Conservation (phyloP, 2,329 filamentous ascomycete species). For the Huntiella abstrusa region DNA sequence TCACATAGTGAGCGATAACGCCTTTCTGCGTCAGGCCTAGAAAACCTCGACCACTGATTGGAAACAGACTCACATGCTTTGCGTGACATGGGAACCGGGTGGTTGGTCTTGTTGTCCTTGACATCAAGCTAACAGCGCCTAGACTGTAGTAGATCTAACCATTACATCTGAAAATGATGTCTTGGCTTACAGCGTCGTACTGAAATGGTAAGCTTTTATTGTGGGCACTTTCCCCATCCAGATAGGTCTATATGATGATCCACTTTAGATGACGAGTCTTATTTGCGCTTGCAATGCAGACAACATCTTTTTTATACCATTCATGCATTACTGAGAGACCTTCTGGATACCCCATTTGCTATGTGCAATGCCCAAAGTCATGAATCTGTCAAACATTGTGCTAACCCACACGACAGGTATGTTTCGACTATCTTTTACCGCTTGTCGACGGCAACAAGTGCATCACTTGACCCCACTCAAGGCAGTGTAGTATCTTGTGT, state of each 20-base stretch:
- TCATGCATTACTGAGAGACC: constrained; percentile 43
- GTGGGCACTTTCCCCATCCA: neutral
- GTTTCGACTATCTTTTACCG: neutral
- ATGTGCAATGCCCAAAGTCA: constrained; percentile 9
- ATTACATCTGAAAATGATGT: neutral
- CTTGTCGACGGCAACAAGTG: neutral
- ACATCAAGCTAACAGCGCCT: too few species aligned
- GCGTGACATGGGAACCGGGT: neutral
- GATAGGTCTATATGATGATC: constrained; percentile 19
- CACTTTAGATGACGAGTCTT: constrained; percentile 59
- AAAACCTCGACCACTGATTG: constrained; percentile 98
- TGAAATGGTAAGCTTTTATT: constrained; percentile 9
- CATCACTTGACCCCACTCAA: too few species aligned
- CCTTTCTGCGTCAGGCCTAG: constrained; percentile 96
- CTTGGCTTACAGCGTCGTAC: neutral
- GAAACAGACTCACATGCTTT: neutral
- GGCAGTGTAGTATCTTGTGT: neutral
- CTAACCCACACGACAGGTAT: constrained; percentile 9
- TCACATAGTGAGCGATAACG: constrained; percentile 55
- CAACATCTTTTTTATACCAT: constrained; percentile 46
- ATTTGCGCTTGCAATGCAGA: constrained; percentile 56
- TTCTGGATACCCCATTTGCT: constrained; percentile 9
- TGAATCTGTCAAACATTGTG: neutral
- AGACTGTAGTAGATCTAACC: too few species aligned
- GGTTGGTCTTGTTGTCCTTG: neutral